phyloP scores from a whole-genome alignment of 2,329 filamentous ascomycete species.

The Pyricularia sp. region DNA sequence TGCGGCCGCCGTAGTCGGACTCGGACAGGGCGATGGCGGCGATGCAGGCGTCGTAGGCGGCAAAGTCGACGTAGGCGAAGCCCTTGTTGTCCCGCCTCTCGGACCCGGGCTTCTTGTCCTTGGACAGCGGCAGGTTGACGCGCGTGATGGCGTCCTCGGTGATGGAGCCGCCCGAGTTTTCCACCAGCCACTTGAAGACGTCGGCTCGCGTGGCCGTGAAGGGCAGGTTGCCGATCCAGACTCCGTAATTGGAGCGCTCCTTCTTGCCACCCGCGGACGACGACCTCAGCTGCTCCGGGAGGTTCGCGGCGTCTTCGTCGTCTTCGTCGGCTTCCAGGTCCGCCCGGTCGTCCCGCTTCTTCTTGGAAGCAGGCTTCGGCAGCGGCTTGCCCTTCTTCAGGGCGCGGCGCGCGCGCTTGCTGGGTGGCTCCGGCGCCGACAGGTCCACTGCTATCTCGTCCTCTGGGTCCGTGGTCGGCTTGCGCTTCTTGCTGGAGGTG shows the following conservation, averaged over 20 bases:
- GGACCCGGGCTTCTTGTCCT: constrained; percentile 14
- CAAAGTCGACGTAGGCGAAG: constrained; percentile 93
- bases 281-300: constrained; percentile 1
- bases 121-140: constrained; percentile 57
- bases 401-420: constrained; percentile 81
- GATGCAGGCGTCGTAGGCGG: constrained; percentile 53
- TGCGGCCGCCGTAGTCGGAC: constrained; percentile 60
- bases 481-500: constrained; percentile 52
- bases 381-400: constrained; percentile 70
- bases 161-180: constrained; percentile 53
- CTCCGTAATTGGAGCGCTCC: constrained; percentile 63
- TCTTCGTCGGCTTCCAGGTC: background rate
- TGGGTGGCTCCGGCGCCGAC: constrained; percentile 78
- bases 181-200: constrained; percentile 67
- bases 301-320: constrained; percentile 9
- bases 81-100: constrained; percentile 57
- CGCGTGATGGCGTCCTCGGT: constrained; percentile 64
- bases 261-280: constrained; percentile 20
- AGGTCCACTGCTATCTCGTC: constrained; percentile 84
- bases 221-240: constrained; percentile 95
- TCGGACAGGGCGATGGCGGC: constrained; percentile 82
- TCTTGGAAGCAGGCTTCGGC: constrained; percentile 27
- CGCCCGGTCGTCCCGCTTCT: constrained; percentile 7
- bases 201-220: constrained; percentile 65
- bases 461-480: constrained; percentile 33